Percentiles rank a stretch among this genome's conserved stretches.
Conservation (phyloP, 2,329 filamentous ascomycete genomes). For the Acrodontium crateriforme region DNA sequence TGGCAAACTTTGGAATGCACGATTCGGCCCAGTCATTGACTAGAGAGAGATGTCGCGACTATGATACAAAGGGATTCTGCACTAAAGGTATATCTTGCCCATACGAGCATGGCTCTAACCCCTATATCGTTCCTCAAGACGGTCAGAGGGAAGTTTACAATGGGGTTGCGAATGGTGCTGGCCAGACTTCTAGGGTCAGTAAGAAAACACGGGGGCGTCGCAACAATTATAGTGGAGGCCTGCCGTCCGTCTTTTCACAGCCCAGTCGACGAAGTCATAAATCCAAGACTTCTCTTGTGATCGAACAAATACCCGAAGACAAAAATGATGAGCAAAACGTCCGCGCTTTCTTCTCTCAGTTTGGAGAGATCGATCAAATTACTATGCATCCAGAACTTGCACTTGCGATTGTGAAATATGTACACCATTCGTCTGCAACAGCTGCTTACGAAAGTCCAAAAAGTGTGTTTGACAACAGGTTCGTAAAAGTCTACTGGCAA, state of each 20-base stretch:
- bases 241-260: too few species aligned
- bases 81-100: conserved; percentile 51
- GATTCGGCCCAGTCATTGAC: conserved; percentile 12
- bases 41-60: conserved; percentile 49
- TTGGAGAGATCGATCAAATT: conserved; percentile 52
- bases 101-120: conserved; percentile 52
- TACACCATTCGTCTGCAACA: conserved; percentile 50
- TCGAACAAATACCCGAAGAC: conserved; percentile 65
- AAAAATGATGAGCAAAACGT: conserved; percentile 52
- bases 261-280: too few species aligned
- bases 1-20: conserved; percentile 21
- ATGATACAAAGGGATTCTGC: conserved; percentile 60
- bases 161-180: neutral
- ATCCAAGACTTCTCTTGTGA: conserved; percentile 48
- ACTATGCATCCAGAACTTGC: conserved; percentile 52
- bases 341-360: conserved; percentile 55
- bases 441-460: conserved; percentile 64
- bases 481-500: conserved; percentile 74
- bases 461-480: conserved; percentile 71
- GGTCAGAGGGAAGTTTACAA: neutral
- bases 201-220: too few species aligned
- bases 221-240: too few species aligned
- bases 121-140: conserved; percentile 29
- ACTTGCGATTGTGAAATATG: conserved; percentile 56
- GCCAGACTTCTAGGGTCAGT: too few species aligned